These are phyloP conservation scores for Malus fusca DNA, from an alignment of 306 rosid genomes.

Conservation along the genomic window DNA sequence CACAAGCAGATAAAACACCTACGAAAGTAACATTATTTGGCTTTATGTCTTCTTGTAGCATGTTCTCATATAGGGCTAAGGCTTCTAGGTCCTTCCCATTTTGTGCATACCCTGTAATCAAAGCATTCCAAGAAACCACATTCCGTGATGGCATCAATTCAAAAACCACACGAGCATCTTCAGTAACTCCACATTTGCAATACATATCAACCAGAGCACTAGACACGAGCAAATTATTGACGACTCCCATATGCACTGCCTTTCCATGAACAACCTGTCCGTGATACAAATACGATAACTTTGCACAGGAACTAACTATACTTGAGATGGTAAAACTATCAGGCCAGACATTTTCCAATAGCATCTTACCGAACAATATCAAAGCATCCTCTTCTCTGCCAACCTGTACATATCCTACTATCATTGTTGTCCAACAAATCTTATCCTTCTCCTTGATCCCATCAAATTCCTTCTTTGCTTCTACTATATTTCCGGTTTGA, in stretches of 20 bases:
- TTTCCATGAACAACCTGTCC: slow-evolving; percentile 30
- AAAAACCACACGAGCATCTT: slow-evolving; percentile 22
- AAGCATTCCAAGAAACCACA: slow-evolving; percentile 29
- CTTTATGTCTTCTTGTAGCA: slow-evolving; percentile 17
- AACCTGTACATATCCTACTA: slow-evolving; percentile 18
- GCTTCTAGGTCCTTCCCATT: slow-evolving; percentile 23
- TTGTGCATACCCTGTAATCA: slow-evolving; percentile 30
- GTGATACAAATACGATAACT: slow-evolving; percentile 15
- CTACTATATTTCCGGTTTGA: slow-evolving; percentile 16
- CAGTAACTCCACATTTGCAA: slow-evolving; percentile 24
- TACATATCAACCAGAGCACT: slow-evolving; percentile 30
- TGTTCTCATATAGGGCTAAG: slow-evolving; percentile 16
- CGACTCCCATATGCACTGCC: slow-evolving; percentile 22
- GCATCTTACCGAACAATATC: slow-evolving; percentile 22
- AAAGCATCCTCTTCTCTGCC: slow-evolving; percentile 32
- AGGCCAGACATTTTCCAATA: slow-evolving; percentile 10
- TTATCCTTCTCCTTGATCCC: slow-evolving; percentile 21
- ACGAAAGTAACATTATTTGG: slow-evolving; percentile 27
- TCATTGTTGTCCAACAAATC: slow-evolving; percentile 33
- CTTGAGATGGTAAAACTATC: slow-evolving; percentile 22
- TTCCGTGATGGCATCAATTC: slow-evolving; percentile 16
- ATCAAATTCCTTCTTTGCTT: slow-evolving; percentile 17
- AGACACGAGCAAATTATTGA: slow-evolving; percentile 18
- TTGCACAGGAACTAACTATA: slow-evolving; percentile 25
- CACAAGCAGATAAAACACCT: slow-evolving; percentile 29